phyloP scores from a whole-genome alignment of 2,329 filamentous ascomycete genomes.

The Aspergillus fumigatus region DNA sequence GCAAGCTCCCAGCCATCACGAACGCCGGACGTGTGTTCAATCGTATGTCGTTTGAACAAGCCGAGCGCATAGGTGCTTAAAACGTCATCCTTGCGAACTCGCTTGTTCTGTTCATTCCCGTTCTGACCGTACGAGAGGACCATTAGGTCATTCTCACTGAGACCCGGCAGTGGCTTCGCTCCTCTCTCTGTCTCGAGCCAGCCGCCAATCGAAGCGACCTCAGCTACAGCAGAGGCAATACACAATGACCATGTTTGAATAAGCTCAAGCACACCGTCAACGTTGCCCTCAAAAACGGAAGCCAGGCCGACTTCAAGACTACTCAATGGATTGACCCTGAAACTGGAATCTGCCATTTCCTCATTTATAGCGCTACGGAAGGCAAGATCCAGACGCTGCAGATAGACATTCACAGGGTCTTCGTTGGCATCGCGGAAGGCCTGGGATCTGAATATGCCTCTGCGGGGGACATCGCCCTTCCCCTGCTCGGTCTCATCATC shows the following conservation, averaged over 20 bases:
- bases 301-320: slow-evolving; percentile 76
- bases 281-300: slow-evolving; percentile 76
- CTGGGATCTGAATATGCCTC: slow-evolving; percentile 35
- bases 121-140: slow-evolving; percentile 67
- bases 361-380: slow-evolving; percentile 64
- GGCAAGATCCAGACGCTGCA: slow-evolving; percentile 65
- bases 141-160: slow-evolving; percentile 77
- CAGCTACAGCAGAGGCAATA: slow-evolving; percentile 70
- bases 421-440: slow-evolving; percentile 42
- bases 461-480: slow-evolving; percentile 8
- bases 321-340: slow-evolving; percentile 71
- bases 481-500: slow-evolving; percentile 46
- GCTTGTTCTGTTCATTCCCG: slow-evolving; percentile 39
- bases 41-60: slow-evolving; percentile 41
- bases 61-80: slow-evolving; percentile 70
- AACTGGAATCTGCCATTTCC: slow-evolving; percentile 55
- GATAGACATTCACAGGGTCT: slow-evolving; percentile 62
- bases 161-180: slow-evolving; percentile 57
- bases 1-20: slow-evolving; percentile 86
- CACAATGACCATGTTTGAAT: slow-evolving; percentile 76
- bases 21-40: slow-evolving; percentile 32
- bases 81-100: slow-evolving; percentile 73
- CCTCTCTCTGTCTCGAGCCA: slow-evolving; percentile 67
- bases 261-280: slow-evolving; percentile 69
- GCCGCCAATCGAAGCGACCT: slow-evolving; percentile 75